Percentiles rank a stretch among this genome's conserved stretches.
Evolutionary conservation across 371 early-diverging fungal genomes (phyloP).

Genomic region (Mortierella sp.): DNA sequence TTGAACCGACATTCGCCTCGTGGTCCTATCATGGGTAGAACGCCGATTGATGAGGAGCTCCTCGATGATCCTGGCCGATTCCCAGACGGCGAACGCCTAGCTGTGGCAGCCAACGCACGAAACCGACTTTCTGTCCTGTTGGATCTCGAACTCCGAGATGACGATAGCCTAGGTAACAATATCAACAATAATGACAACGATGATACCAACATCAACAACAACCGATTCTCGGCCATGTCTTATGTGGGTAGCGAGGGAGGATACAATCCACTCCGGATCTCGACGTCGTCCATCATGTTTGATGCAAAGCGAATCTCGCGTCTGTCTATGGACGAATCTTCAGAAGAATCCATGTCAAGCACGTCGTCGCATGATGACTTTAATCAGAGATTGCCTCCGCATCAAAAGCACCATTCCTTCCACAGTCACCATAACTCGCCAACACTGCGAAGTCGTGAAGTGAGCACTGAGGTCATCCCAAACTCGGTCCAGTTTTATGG

Average conservation of each 20-base stretch:
- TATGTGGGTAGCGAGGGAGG: constrained; percentile 15
- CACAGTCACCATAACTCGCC: constrained; percentile 37
- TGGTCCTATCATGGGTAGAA: constrained; percentile 19
- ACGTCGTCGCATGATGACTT: constrained; percentile 34
- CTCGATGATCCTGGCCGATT: constrained; percentile 15
- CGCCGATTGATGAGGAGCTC: constrained; percentile 16
- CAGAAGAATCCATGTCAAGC: constrained; percentile 26
- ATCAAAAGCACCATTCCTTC: constrained; percentile 44
- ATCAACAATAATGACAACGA: not conserved
- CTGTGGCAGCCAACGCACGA: constrained; percentile 1
- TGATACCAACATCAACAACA: constrained; percentile 4
- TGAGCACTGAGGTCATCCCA: not conserved
- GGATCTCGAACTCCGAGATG: constrained; percentile 13
- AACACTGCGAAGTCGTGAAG: constrained; percentile 6
- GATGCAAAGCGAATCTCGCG: constrained; percentile 44
- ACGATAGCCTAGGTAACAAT: constrained; percentile 4
- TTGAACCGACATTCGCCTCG: constrained; percentile 28
- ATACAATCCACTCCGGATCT: constrained; percentile 37
- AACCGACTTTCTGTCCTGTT: constrained; percentile 42
- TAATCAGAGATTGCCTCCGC: constrained; percentile 29
- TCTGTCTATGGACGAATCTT: constrained; percentile 15
- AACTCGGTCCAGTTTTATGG: constrained; percentile 13
- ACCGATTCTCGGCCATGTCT: constrained; percentile 26
- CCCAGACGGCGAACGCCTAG: constrained; percentile 36
- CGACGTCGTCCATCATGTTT: constrained; percentile 41